A percentile compares a stretch with the other conserved stretches of the same genome.
These are phyloP conservation scores for Chrysoporthe austroafricana DNA, from an alignment of 2,329 filamentous ascomycete genomes.

Conservation along the genomic window DNA sequence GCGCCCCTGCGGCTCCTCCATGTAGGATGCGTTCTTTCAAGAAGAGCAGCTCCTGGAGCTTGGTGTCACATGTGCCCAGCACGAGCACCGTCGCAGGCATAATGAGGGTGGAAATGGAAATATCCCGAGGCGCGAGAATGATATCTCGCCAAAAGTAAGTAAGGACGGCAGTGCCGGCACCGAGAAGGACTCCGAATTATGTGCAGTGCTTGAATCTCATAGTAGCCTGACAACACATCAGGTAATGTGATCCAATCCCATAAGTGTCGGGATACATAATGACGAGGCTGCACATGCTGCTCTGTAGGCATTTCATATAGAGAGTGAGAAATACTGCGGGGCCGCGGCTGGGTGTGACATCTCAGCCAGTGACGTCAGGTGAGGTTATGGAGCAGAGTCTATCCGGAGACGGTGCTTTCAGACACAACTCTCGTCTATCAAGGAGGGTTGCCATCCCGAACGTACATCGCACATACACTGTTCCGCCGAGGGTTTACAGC, in stretches of 20 bases:
- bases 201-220: background rate
- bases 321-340: slow-evolving; percentile 21
- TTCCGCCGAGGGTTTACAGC: background rate
- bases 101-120: background rate
- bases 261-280: background rate
- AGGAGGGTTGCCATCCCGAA: too few relatives aligned
- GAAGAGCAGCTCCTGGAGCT: slow-evolving; percentile 62
- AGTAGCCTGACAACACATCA: background rate
- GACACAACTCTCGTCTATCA: too few relatives aligned
- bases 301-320: background rate
- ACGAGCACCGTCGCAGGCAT: slow-evolving; percentile 50
- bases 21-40: slow-evolving; percentile 49
- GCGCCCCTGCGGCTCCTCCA: slow-evolving; percentile 33
- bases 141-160: background rate
- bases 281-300: background rate
- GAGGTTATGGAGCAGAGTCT: background rate
- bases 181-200: background rate
- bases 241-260: background rate
- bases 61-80: slow-evolving; percentile 68
- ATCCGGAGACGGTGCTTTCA: background rate
- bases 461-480: too few relatives aligned
- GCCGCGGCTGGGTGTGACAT: background rate
- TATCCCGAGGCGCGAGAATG: background rate
- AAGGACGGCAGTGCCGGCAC: background rate
- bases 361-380: slow-evolving; percentile 16